Base-by-base conservation (phyloP, 177 flowering plant genomes). In the Vitis hybrid region DNA sequence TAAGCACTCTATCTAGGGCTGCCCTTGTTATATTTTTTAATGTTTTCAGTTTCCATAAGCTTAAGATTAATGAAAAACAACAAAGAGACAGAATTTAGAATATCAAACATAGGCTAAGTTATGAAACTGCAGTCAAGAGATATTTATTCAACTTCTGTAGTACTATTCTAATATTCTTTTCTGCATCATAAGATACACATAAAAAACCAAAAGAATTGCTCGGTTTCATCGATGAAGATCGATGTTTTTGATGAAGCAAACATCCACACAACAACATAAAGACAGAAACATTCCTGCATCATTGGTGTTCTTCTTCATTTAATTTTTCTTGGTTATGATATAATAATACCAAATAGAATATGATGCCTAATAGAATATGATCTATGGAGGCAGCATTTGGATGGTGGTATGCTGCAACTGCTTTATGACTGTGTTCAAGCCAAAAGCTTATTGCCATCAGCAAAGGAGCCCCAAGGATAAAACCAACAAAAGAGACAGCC, bases 161-260 rank as follows among this genome's bases (percentile, higher is more conserved):
- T 40, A 40, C 8, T 40, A 40, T 0, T 40, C 48, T 40, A 40
- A 40, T 40, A 40, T 40, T 40, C 48, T 40, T 40, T 40, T 40
- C 48, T 40, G 48, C 48, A 40, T 40, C 48, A 57, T 17, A 9
- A 10, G 5, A 61, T 7, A 52, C 58, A 34, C 66, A 58, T 58
- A 56, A 40, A 6, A 12, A 8, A 15, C 21, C 49, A 56, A 52
- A 51, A 17, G 13, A 14, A 18, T 19, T 17, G 18, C 83, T 40
- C 73, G 45, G 81, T 51, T 60, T 61, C 12, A 75, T 62, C 83
- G 74, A 70, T 68, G 45, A 70, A 58, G 55, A 56, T 80, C 79
- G 83, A 77, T 80, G 61, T 21, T 12, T 70, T 65, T 71, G 62
- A 81, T 70, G 81, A 56, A 67, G 13, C 45, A n/a, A 75, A 63